phyloP scores from a whole-genome alignment of 257 asterid species.

The Nicotiana tabacum region DNA sequence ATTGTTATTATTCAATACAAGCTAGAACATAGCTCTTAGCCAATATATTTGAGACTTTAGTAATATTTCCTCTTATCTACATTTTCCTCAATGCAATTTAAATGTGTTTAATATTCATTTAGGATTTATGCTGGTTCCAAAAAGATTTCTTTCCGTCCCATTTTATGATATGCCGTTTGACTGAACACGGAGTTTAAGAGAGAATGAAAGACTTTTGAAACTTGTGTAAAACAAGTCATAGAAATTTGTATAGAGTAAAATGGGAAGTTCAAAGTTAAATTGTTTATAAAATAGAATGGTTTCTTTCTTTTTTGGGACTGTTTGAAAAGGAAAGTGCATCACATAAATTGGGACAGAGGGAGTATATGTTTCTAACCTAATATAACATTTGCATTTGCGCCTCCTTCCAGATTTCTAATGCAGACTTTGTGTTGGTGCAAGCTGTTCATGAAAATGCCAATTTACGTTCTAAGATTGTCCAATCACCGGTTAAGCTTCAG shows the following conservation, averaged over 20 bases:
- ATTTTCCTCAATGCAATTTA: neutral
- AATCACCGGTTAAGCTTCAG: constrained; percentile 98
- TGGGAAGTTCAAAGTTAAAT: too few relatives aligned
- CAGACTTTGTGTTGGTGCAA: constrained; percentile 66
- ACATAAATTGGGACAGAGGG: too few relatives aligned
- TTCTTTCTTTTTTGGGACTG: too few relatives aligned
- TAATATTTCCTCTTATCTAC: neutral
- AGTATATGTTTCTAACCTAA: neutral
- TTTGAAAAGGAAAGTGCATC: too few relatives aligned
- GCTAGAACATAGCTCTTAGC: neutral
- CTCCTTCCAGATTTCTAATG: constrained; percentile 57
- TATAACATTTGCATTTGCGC: constrained; percentile 2
- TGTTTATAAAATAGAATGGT: too few relatives aligned
- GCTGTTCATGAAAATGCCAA: constrained; percentile 77
- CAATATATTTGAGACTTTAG: neutral
- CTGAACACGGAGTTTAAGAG: too few relatives aligned
- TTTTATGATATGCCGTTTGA: too few relatives aligned
- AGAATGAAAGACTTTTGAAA: too few relatives aligned
- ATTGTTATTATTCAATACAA: neutral
- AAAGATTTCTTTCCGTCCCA: neutral
- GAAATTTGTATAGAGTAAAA: too few relatives aligned
- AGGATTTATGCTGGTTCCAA: neutral
- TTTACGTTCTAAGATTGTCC: constrained; percentile 79
- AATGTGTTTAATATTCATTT: neutral
- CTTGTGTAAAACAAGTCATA: too few relatives aligned